Base-by-base conservation (phyloP, 1,139 yeast species). In the Yamadazyma atmosphaerica region DNA sequence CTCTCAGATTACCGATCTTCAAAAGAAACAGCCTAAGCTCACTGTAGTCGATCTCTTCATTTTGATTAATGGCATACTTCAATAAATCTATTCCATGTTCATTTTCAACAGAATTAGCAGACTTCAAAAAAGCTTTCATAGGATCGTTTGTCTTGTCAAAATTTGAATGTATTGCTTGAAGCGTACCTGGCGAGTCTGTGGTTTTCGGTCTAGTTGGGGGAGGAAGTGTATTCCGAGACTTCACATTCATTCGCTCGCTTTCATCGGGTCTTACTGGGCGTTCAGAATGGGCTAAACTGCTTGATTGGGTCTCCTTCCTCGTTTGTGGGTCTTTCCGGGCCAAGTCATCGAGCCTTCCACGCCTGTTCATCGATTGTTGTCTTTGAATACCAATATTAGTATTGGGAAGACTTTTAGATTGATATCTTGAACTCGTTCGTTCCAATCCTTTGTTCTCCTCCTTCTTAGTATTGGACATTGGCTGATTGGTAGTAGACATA, bases 11-110 rank as follows among this genome's bases (percentile, higher is more conserved):
- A 1, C 74, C 65, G 5, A 68, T 58, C 12, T 45, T 52, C 26
- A 49, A 51, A 7, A 69, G 46, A 11, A 56, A 46, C 0, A 36
- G 38, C 22, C 47, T 51, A 2, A 65, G 46, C 28, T 60, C 64
- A 2, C 40, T 30, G 11, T 28, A 12, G 0, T 70, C 54, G 18
- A 68, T 46, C 11, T 59, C 64, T 42, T 71, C 76, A 23, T 64
- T 62, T 1, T 63, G 65, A 35, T 65, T 53, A 4, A 72, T 60
- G 2, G 77, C 75, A 49, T 60, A 65, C 33, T 61, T 65, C 30
- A 71, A 56, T 17, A 69, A 51, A 36, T 56, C 58, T 2, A 72
- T 52, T 1, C 77, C 77, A 46, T 68, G 74, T 2, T 41, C 48
- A 6, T 63, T 51, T 27, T 60, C 44, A 9, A 56, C 58, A 1